Percentiles rank a stretch among this genome's conserved stretches.
These are phyloP conservation scores for Chlamydomonas sp. DNA, from an alignment of 139 green algal genomes.

Conservation along the genomic window DNA sequence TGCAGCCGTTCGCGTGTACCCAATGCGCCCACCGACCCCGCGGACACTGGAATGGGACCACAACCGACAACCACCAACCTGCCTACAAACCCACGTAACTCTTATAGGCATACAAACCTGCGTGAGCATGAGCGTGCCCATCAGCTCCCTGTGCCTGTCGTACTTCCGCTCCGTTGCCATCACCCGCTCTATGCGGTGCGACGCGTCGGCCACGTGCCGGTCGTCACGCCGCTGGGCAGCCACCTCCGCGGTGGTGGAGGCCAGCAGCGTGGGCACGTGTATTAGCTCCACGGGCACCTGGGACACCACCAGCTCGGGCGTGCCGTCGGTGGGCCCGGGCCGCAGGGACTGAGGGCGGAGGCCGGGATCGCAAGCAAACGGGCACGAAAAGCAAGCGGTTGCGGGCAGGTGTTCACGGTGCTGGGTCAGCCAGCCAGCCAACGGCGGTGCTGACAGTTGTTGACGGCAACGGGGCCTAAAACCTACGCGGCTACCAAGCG, in stretches of 20 bases:
- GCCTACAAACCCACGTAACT: too few relatives aligned
- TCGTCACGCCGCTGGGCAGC: conserved; percentile 14
- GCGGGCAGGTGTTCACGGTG: too few relatives aligned
- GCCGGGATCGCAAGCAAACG: too few relatives aligned
- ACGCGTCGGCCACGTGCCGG: background rate
- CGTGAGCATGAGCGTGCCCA: conserved; percentile 32
- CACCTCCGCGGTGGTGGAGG: background rate
- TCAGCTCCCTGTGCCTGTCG: conserved; percentile 13
- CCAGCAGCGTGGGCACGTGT: conserved; percentile 1
- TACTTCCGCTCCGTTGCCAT: conserved; percentile 4
- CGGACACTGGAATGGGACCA: too few relatives aligned
- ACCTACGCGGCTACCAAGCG: too few relatives aligned
- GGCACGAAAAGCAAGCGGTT: too few relatives aligned
- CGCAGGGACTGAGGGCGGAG: background rate
- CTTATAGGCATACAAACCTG: background rate
- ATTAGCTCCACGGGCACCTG: background rate
- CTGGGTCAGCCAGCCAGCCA: too few relatives aligned
- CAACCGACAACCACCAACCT: too few relatives aligned
- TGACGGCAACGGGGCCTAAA: too few relatives aligned
- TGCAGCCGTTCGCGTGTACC: too few relatives aligned
- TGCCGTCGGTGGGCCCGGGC: background rate
- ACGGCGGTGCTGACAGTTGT: too few relatives aligned
- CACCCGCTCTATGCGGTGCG: background rate
- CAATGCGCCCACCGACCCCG: too few relatives aligned
- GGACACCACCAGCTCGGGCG: conserved; percentile 28